Evolutionary conservation across 345 rosid genomes (phyloP).

Genomic region (Cardamine chenopodiifolia): DNA sequence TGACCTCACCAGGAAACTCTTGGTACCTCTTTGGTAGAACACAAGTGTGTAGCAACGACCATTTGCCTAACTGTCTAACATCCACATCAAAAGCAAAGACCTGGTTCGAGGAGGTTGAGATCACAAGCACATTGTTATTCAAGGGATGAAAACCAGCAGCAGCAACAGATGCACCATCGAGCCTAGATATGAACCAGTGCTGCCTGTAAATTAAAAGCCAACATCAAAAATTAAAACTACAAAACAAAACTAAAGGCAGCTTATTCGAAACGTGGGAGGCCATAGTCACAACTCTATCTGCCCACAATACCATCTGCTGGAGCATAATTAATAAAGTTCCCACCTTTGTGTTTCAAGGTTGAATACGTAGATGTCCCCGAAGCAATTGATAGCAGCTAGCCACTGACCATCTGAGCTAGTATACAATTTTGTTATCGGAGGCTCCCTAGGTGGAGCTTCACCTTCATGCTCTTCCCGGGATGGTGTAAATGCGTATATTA

Average conservation of each 20-base stretch:
- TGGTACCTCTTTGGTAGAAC: constrained; percentile 75
- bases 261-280: background rate
- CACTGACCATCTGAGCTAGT: constrained; percentile 90
- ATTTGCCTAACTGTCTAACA: constrained; percentile 83
- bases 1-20: constrained; percentile 97
- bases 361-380: constrained; percentile 83
- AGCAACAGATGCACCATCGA: constrained; percentile 88
- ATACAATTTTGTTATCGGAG: constrained; percentile 86
- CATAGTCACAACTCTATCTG: background rate
- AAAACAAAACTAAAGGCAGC: background rate
- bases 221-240: constrained; percentile 3
- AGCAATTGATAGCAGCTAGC: constrained; percentile 92
- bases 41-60: constrained; percentile 70
- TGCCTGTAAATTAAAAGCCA: constrained; percentile 56
- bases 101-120: constrained; percentile 81
- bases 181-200: constrained; percentile 92
- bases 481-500: constrained; percentile 66
- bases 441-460: constrained; percentile 59
- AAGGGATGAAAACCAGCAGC: constrained; percentile 90
- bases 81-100: constrained; percentile 91
- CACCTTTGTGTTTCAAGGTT: constrained; percentile 86
- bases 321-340: background rate
- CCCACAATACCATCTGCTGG: background rate
- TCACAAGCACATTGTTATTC: constrained; percentile 66
- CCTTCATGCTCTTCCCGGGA: constrained; percentile 53